Conservation (phyloP, 371 early-diverging fungal genomes). For the Syncephalastrum contaminatum region DNA sequence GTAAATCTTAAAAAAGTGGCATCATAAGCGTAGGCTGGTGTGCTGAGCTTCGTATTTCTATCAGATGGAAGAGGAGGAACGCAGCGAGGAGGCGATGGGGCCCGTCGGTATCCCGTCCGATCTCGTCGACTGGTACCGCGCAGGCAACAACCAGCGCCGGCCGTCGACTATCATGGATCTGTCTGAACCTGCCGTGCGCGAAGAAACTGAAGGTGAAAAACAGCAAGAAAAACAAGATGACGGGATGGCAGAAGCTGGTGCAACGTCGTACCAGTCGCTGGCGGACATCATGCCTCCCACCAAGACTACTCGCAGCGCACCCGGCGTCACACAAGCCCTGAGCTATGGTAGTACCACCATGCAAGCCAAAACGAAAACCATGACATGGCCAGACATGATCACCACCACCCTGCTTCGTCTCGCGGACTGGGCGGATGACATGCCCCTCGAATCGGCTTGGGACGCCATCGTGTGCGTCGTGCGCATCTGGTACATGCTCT, state of each 20-base stretch:
- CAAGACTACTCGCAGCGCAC: background rate
- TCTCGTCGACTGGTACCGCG: conserved; percentile 19
- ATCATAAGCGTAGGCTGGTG: background rate
- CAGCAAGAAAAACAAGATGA: too few species aligned
- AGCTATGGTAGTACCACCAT: too few species aligned
- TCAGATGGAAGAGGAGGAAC: conserved; percentile 4
- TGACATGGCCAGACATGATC: too few species aligned
- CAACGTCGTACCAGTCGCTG: conserved; percentile 14
- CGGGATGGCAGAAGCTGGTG: too few species aligned
- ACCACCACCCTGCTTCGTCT: too few species aligned
- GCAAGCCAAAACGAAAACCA: too few species aligned
- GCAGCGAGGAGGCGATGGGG: too few species aligned
- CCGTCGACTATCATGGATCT: conserved; percentile 3
- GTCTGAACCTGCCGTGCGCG: too few species aligned
- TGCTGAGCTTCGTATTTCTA: background rate
- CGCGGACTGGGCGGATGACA: too few species aligned
- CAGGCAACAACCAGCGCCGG: background rate
- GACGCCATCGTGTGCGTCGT: conserved; percentile 10
- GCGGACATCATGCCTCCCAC: conserved; percentile 14
- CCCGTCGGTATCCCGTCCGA: conserved; percentile 8
- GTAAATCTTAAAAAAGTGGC: background rate
- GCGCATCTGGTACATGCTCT: conserved; percentile 19
- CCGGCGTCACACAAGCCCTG: too few species aligned
- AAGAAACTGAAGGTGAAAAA: background rate
- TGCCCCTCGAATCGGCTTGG: too few species aligned